Conservation (phyloP, 2,329 filamentous ascomycete species). For the Trichoderma aggressivum region DNA sequence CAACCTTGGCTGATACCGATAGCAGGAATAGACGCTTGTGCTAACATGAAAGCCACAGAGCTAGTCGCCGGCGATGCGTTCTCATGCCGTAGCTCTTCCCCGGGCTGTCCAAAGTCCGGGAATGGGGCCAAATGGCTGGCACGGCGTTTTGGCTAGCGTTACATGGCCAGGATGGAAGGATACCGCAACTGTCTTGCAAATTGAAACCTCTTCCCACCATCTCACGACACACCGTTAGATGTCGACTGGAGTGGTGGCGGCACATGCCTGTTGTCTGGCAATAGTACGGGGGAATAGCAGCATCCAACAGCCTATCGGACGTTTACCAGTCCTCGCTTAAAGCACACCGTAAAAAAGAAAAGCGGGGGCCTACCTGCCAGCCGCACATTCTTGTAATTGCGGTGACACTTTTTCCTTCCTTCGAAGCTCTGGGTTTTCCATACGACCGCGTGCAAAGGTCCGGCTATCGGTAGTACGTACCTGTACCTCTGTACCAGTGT, state of each 20-base stretch:
- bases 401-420: not conserved
- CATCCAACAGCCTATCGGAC: conserved; percentile 12
- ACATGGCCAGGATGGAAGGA: not conserved
- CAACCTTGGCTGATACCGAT: not conserved
- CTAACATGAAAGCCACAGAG: not conserved
- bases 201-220: not conserved
- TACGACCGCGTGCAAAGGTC: not conserved
- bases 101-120: not conserved
- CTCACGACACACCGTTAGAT: conserved; percentile 12
- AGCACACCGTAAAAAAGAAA: conserved; percentile 11
- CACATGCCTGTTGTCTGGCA: conserved; percentile 6
- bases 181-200: not conserved
- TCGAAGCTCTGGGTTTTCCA: not conserved
- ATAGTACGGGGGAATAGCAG: conserved; percentile 6
- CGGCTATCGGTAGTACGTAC: too few relatives aligned
- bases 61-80: not conserved
- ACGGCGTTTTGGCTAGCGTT: not conserved
- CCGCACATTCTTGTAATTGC: conserved; percentile 10
- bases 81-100: not conserved
- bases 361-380: not conserved
- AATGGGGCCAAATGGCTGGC: not conserved
- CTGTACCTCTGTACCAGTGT: not conserved
- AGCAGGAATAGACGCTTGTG: not conserved
- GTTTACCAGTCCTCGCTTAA: conserved; percentile 12
- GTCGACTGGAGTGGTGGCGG: not conserved